Conservation (phyloP, 2,329 filamentous ascomycete species). For the Didymella glomerata region DNA sequence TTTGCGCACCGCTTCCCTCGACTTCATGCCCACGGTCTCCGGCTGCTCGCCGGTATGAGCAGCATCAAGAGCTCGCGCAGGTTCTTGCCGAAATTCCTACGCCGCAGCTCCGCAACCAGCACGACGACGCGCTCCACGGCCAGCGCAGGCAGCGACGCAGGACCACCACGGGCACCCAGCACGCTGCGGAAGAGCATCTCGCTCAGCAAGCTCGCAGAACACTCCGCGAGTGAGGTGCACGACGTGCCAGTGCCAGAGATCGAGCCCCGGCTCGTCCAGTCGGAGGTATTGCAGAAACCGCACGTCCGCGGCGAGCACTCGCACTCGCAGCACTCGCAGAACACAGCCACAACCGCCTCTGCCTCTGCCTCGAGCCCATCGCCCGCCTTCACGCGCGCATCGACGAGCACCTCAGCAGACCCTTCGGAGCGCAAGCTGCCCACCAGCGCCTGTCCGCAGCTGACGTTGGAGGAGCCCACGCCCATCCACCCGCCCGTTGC, state of each 20-base stretch:
- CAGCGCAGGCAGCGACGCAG: conserved; percentile 38
- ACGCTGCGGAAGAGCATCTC: conserved; percentile 43
- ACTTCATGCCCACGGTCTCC: conserved; percentile 32
- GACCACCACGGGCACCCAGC: conserved; percentile 18
- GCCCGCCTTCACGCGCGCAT: conserved; percentile 23
- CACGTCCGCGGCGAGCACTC: conserved; percentile 27
- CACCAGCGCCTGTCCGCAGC: conserved; percentile 7
- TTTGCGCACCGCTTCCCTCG: neutral
- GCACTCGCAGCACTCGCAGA: conserved; percentile 21
- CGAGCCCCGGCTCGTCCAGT: conserved; percentile 33
- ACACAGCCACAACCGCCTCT: conserved; percentile 19
- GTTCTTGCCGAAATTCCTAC: conserved; percentile 41
- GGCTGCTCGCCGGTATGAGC: conserved; percentile 43
- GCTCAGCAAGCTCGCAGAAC: conserved; percentile 44
- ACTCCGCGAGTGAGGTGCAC: conserved; percentile 2
- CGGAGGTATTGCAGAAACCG: conserved; percentile 35
- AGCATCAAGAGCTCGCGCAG: conserved; percentile 48
- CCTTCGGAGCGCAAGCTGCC: neutral
- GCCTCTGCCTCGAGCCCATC: neutral
- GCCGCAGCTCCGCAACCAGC: conserved; percentile 41
- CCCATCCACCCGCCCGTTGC: conserved; percentile 36
- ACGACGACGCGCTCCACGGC: conserved; percentile 36
- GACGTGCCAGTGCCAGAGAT: conserved; percentile 18
- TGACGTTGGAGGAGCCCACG: conserved; percentile 49
- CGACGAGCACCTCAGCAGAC: conserved; percentile 14